Evolutionary conservation across 2,329 filamentous ascomycete species (phyloP), one percentile per base, ranked within the genome.

Genomic region (Fusarium austroafricanum): DNA sequence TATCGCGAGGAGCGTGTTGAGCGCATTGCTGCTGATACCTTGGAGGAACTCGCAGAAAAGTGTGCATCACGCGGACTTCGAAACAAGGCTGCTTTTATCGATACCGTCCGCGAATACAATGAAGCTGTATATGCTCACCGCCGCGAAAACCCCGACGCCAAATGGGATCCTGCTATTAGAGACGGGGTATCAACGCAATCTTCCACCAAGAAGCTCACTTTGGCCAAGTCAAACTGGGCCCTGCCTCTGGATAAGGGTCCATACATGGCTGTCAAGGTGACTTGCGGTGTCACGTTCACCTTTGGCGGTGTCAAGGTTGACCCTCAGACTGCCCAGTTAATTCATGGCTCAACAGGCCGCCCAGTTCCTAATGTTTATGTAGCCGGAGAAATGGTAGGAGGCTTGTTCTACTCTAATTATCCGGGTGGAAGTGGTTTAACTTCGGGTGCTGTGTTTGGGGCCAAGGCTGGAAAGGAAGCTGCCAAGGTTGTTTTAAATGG

Each of bases 221-320:
- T 62, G 8, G 59, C 57, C 15, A 62, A 62, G 14, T 62, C 59
- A 0, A 62, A 62, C 10, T 62, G 59, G 59, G 59, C 59, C 18
- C 6, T 62, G 0, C 59, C 59, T n/a, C n/a, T 62, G 23, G 59
- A 62, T 28, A 15, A 62, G 23, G 49, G 57, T 1, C 59, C 47
- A 5, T 62, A 43, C 17, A 23, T 62, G 3, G 59, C 59, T 2
- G 57, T 62, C 8, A 62, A 55, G 29, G 59, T 62, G 5, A 62
- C 59, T 1, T 62, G 59, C 10, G 59, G 59, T 3, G 52, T 62
- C 11, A 62, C 59, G 0, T 62, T 62, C 2, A 62, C 59, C 0
- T 62, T 62, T 28, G 59, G 59, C 1, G 59, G 59, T 28, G 42
- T 62, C 11, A 62, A 62, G 7, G 10, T 62, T 11, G 57, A 62